Percentiles rank a stretch among this genome's conserved stretches.
These are phyloP conservation scores for Hanseniaspora taiwanica DNA, from an alignment of 805 yeast genomes.

Conservation along the genomic window DNA sequence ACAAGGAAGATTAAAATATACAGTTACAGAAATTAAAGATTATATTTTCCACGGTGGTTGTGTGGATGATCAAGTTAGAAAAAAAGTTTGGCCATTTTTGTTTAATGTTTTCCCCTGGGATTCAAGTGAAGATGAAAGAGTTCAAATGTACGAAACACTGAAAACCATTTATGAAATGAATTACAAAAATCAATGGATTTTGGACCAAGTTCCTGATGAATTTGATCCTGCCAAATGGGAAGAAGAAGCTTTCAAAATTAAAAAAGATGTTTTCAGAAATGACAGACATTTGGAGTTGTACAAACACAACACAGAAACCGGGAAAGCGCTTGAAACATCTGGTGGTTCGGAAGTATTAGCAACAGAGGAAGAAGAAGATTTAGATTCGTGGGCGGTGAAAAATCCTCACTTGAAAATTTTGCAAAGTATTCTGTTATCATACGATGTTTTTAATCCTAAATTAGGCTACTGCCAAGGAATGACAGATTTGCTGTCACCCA, in stretches of 20 bases:
- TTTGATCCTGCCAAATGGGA: conserved; percentile 56
- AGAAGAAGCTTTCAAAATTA: conserved; percentile 82
- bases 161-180: conserved; percentile 44
- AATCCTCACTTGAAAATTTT: conserved; percentile 65
- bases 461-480: conserved; percentile 97
- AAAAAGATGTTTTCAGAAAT: conserved; percentile 85
- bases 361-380: conserved; percentile 20
- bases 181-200: conserved; percentile 61
- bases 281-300: conserved; percentile 68
- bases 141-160: conserved; percentile 40
- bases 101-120: conserved; percentile 86
- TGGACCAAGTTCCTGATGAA: conserved; percentile 21
- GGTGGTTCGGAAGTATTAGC: conserved; percentile 23
- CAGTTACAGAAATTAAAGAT: conserved; percentile 67
- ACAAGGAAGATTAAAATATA: conserved; percentile 58
- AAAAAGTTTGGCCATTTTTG: conserved; percentile 76
- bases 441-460: conserved; percentile 69
- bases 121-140: conserved; percentile 56
- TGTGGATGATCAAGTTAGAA: conserved; percentile 36
- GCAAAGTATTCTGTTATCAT: conserved; percentile 71
- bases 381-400: conserved; percentile 40
- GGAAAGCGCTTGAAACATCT: conserved; percentile 24
- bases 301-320: conserved; percentile 27
- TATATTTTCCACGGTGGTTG: conserved; percentile 87
- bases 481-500: conserved; percentile 85